Evolutionary conservation across 768 basidiomycete species (phyloP), one percentile per base, ranked within the genome.

Genomic region (Amanita muscaria): DNA sequence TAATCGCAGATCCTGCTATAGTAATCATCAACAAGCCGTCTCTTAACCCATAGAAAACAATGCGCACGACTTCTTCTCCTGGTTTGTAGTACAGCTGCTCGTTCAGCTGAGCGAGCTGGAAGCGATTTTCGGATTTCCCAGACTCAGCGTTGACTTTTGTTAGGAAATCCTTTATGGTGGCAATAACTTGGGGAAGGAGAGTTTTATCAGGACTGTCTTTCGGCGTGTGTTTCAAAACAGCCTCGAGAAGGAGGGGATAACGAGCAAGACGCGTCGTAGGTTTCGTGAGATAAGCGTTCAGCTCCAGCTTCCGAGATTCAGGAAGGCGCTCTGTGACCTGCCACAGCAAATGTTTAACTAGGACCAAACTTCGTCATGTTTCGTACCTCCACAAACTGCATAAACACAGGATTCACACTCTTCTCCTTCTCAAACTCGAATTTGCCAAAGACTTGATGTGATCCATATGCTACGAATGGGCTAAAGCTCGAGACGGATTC

Each of bases 361-460:
- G 44, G 40, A 14, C 29, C n/a, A 33, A 15, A 32, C 30, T 10
- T 5, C 21, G n/a, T 15, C 2, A 24, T 12, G 16, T 21, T 19
- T 71, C 79, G 42, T 53, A 90, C 92, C 73, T 98, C 96, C 23
- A 98, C 96, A 61, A 98, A 99, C 48, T 80, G 79, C 42, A 90
- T 85, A 65, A 99, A 99, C 10, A 80, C 86, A 4, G 85, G 77
- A 65, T 99, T 99, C 40, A 81, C 75, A 44, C 75, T 81, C 70
- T 97, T 98, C 73, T 98, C 96, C 73, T 89, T 94, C 70, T 99
- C 96, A 61, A 99, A 98, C 65, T 97, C 93, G 60, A 90, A 97
- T 64, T 98, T 99, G 10, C 96, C 96, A 58, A 94, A 97, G 46
- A 97, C 68, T 62, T 99, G 96, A 59, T 98, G 94, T 7, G 91